Percentiles rank a stretch among this genome's conserved stretches.
phyloP scores from a whole-genome alignment of 2,329 filamentous ascomycete species.

The Penicillium oxalicum region DNA sequence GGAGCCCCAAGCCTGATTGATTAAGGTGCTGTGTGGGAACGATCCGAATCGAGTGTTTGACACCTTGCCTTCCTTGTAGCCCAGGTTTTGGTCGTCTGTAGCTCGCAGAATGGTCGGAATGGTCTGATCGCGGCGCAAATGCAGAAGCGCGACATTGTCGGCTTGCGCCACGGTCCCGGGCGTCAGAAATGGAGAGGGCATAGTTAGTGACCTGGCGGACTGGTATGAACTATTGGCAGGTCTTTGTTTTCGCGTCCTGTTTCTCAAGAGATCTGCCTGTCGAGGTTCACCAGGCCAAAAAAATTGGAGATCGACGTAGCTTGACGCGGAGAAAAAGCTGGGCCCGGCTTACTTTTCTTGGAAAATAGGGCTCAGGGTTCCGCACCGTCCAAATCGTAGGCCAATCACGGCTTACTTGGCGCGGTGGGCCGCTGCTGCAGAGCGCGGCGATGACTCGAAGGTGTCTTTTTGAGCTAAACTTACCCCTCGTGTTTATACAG shows the following conservation, averaged over 20 bases:
- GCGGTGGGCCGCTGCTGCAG: not conserved
- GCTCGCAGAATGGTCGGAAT: conserved; percentile 66
- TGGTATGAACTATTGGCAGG: too few relatives aligned
- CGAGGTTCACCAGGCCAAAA: not conserved
- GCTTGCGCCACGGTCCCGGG: conserved; percentile 57
- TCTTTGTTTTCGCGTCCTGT: not conserved
- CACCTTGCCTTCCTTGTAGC: conserved; percentile 69
- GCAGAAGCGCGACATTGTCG: conserved; percentile 71
- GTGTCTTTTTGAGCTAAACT: conserved; percentile 5
- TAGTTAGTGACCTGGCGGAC: conserved; percentile 10
- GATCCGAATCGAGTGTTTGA: conserved; percentile 93
- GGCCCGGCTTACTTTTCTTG: conserved; percentile 13
- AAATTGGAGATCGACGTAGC: conserved; percentile 1
- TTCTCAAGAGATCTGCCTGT: not conserved
- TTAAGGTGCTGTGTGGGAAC: conserved; percentile 71
- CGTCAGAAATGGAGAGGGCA: conserved; percentile 71
- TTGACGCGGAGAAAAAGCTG: conserved; percentile 15
- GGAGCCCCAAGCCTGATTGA: conserved; percentile 80
- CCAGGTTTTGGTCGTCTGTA: conserved; percentile 58
- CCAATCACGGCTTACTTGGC: conserved; percentile 15
- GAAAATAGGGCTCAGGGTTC: conserved; percentile 23
- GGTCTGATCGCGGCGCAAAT: conserved; percentile 81
- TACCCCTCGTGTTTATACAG: conserved; percentile 18
- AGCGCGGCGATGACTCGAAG: conserved; percentile 18
- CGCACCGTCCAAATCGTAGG: conserved; percentile 3